These are phyloP conservation scores for Fusarium humuli DNA, from an alignment of 2,329 filamentous ascomycete genomes.

Conservation along the genomic window DNA sequence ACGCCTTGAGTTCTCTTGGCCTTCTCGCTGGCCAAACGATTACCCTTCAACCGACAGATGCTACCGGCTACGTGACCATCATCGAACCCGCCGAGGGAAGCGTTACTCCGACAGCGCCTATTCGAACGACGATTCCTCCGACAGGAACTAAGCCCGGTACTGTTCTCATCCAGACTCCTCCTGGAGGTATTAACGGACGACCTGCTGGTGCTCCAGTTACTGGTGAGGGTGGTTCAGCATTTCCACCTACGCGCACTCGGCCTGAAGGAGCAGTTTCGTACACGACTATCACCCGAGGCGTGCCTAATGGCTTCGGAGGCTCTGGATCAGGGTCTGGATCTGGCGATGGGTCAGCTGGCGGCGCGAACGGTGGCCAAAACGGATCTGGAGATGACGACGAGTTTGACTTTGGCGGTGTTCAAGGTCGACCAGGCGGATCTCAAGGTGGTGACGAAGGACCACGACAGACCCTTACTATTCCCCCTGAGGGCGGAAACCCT, in stretches of 20 bases:
- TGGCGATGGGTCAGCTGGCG: not conserved
- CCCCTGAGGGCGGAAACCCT: conserved; percentile 16
- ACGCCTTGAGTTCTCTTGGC: not conserved
- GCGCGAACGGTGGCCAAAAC: not conserved
- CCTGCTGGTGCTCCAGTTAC: not conserved
- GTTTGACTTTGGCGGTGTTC: not conserved
- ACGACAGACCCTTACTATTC: conserved; percentile 21
- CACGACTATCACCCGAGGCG: conserved; percentile 21
- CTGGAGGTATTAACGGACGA: not conserved
- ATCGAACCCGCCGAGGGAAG: conserved; percentile 35
- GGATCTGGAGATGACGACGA: not conserved
- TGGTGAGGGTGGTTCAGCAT: not conserved
- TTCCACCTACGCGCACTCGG: not conserved
- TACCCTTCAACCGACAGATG: conserved; percentile 25
- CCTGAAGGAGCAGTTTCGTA: conserved; percentile 9
- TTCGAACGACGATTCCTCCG: conserved; percentile 31
- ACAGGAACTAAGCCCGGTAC: conserved; percentile 40
- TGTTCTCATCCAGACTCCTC: conserved; percentile 38
- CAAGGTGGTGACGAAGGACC: not conserved
- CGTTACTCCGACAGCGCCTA: conserved; percentile 21
- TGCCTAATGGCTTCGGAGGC: not conserved
- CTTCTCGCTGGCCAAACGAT: conserved; percentile 17
- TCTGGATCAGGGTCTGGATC: not conserved
- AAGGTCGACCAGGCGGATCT: not conserved
- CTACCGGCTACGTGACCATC: conserved; percentile 33